These are phyloP conservation scores for Chlamydomonas incerta DNA, from an alignment of 139 green algal species.

Conservation along the genomic window DNA sequence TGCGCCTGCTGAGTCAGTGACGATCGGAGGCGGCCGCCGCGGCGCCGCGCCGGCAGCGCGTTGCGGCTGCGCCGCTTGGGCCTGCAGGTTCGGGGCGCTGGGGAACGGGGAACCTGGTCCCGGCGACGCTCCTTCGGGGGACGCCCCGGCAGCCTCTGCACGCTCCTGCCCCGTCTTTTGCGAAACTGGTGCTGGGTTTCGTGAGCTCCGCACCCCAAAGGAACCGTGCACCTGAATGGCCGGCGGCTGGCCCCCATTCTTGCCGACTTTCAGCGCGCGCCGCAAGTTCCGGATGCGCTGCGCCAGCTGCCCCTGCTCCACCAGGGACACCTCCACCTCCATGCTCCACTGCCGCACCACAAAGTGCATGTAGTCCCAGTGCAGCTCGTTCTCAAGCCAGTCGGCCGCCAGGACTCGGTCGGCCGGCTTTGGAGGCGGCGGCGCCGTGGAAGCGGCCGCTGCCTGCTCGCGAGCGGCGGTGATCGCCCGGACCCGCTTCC, in stretches of 20 bases:
- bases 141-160: background rate
- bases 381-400: too few species aligned
- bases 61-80: too few species aligned
- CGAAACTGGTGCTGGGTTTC: too few species aligned
- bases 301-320: background rate
- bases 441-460: background rate
- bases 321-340: conserved; percentile 23
- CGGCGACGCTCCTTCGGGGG: background rate
- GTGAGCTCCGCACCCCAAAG: conserved; percentile 29
- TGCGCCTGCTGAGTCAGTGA: too few species aligned
- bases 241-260: background rate
- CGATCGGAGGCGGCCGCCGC: too few species aligned
- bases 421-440: background rate
- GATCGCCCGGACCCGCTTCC: background rate
- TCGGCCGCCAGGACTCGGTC: too few species aligned
- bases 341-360: conserved; percentile 48
- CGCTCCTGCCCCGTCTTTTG: too few species aligned
- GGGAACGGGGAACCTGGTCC: too few species aligned
- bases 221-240: conserved; percentile 11
- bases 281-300: too few species aligned
- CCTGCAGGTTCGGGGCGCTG: too few species aligned
- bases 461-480: background rate
- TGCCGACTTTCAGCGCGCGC: background rate
- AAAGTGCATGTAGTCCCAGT: conserved; percentile 18
- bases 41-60: too few species aligned